Base-by-base conservation (phyloP, 2,329 filamentous ascomycete genomes). In the Xylaria hypoxylon region DNA sequence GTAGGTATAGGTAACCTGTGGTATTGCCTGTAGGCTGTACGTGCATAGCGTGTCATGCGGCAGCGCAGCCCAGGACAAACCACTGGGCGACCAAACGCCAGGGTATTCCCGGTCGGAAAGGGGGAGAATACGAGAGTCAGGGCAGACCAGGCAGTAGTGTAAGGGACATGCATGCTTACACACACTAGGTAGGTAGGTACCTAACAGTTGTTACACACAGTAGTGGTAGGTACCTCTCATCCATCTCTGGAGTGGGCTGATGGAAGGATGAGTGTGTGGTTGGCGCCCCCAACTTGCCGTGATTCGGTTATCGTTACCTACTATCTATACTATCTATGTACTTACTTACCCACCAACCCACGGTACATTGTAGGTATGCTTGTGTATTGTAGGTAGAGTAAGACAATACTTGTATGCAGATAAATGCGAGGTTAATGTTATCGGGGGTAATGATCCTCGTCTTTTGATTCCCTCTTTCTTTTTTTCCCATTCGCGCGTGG, bases 81-180 rank as follows among this genome's bases (percentile, higher is more conserved):
- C n/a, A 47, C 60, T 64, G 50, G 19, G n/a, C 28, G 33, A 26
- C 33, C 35, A 38, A 52, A 45, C 22, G 13, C 24, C 35, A 59
- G 55, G 33, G 28, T 15, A 17, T 15, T 42, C 10, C 19, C 28
- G 8, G 35, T 55, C 24, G 31, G 42, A 52, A 40, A 33, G 40
- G 35, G 47, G 28, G 5, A n/a, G 50, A 67, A 67, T 67, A 67
- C 65, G 65, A 67, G 65, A 33, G 33, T 44, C 40, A 57, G 40
- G 28, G 35, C 35, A 38, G 47, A 53, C 53, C n/a, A 40, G 48
- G n/a, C n/a, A n/a, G n/a, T n/a, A n/a, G n/a, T n/a, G n/a, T n/a
- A n/a, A n/a, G 53, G 53, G 15, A 8, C 44, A 55, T 62, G 59
- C 59, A 55, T 51, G 50, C 50, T 51, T 44, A 48, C 48, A 22